Conservation (phyloP, 768 basidiomycete species). For the Sarcodon sp. region DNA sequence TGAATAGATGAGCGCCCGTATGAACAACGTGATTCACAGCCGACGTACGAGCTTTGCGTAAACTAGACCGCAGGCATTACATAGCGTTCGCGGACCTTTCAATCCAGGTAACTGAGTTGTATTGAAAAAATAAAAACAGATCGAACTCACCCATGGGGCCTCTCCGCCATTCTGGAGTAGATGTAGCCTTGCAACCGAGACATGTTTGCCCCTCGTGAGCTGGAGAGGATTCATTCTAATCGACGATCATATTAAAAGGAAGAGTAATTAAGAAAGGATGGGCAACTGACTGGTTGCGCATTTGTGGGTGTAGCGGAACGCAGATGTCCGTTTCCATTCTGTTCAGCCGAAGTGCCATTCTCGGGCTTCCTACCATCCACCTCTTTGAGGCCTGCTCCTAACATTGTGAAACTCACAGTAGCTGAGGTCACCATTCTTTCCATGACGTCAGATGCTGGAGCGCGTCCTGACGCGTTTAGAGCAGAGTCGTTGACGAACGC, state of each 20-base stretch:
- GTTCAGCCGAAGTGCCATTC: too few relatives aligned
- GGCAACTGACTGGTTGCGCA: too few relatives aligned
- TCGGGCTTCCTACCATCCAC: too few relatives aligned
- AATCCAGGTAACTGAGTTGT: not conserved
- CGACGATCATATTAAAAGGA: not conserved
- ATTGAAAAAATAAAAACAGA: not conserved
- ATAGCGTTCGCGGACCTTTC: slow-evolving; percentile 67
- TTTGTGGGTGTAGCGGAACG: too few relatives aligned
- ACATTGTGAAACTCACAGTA: not conserved
- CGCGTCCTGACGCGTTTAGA: not conserved
- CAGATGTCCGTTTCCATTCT: too few relatives aligned
- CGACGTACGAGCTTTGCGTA: slow-evolving; percentile 69
- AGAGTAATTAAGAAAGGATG: not conserved
- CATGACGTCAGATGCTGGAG: not conserved
- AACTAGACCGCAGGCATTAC: slow-evolving; percentile 79
- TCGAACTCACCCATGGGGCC: slow-evolving; percentile 58
- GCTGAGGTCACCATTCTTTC: not conserved
- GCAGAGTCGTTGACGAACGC: slow-evolving; percentile 14
- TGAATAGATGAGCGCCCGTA: not conserved
- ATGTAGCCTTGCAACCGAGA: slow-evolving; percentile 71
- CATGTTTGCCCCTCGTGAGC: slow-evolving; percentile 56
- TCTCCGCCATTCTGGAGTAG: slow-evolving; percentile 80
- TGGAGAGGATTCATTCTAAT: slow-evolving; percentile 2
- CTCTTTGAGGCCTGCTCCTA: too few relatives aligned
- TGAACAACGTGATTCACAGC: not conserved